Percentiles rank a stretch among this genome's conserved stretches.
Evolutionary conservation across 768 basidiomycete species (phyloP).

Genomic region (Trametopsis cervina): DNA sequence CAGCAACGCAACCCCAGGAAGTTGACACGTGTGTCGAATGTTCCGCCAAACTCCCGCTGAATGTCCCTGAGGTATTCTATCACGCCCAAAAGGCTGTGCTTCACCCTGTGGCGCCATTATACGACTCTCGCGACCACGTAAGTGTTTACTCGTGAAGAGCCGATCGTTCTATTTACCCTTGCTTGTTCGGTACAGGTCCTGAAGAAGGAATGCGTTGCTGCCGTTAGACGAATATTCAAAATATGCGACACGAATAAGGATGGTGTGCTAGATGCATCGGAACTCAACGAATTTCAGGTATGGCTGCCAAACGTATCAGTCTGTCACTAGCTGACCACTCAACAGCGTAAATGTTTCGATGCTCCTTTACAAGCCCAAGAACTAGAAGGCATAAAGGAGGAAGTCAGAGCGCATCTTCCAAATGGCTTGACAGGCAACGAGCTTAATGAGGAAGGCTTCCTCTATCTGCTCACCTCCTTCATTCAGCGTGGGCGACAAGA

Average conservation of each 20-base stretch:
- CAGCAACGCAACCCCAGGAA: slow-evolving; percentile 48
- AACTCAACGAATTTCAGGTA: slow-evolving; percentile 97
- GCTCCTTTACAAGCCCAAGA: slow-evolving; percentile 89
- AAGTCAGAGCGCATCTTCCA: slow-evolving; percentile 75
- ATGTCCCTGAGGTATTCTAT: slow-evolving; percentile 96
- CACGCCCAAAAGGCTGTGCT: slow-evolving; percentile 98
- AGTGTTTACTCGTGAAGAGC: slow-evolving; percentile 21
- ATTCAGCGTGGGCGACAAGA: slow-evolving; percentile 93
- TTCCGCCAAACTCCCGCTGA: slow-evolving; percentile 84
- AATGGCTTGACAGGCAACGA: slow-evolving; percentile 72
- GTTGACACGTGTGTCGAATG: slow-evolving; percentile 98
- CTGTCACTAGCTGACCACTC: slow-evolving; percentile 2
- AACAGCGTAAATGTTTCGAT: slow-evolving; percentile 89
- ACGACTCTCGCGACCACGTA: slow-evolving; percentile 94
- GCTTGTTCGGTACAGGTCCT: slow-evolving; percentile 48
- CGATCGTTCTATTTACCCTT: not conserved
- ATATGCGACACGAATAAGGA: slow-evolving; percentile 94
- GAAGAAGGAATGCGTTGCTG: slow-evolving; percentile 86
- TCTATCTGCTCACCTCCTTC: slow-evolving; percentile 94
- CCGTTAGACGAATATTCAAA: slow-evolving; percentile 91
- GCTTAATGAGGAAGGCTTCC: slow-evolving; percentile 87
- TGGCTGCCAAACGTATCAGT: slow-evolving; percentile 15
- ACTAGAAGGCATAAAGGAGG: slow-evolving; percentile 92
- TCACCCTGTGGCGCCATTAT: slow-evolving; percentile 93
- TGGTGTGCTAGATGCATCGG: slow-evolving; percentile 80